A percentile compares a stretch with the other conserved stretches of the same genome.
These are phyloP conservation scores for Hansenula sp. DNA, from an alignment of 1,139 yeast species.

Conservation along the genomic window DNA sequence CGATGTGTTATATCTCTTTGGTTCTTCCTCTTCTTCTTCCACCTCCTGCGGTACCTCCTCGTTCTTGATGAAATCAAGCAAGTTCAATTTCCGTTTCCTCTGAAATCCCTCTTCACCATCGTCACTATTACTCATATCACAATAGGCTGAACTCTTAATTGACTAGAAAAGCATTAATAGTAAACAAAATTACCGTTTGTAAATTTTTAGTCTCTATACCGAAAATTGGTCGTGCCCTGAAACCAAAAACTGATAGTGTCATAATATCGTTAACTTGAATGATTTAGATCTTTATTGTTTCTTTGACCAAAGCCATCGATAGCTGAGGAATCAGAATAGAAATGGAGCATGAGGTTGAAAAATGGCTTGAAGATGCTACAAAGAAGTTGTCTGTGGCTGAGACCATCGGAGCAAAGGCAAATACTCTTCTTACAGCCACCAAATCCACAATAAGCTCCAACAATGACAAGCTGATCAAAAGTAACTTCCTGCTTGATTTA, in stretches of 20 bases:
- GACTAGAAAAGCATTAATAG: no score
- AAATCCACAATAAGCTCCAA: constrained; percentile 15
- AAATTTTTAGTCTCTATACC: no score
- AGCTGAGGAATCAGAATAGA: no score
- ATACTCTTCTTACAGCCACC: constrained; percentile 21
- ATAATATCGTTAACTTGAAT: no score
- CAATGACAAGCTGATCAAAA: constrained; percentile 24
- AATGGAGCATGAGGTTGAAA: constrained; percentile 13
- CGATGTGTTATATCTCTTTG: background rate
- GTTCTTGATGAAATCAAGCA: constrained; percentile 10
- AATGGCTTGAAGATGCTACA: constrained; percentile 31
- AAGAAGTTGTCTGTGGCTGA: constrained; percentile 30
- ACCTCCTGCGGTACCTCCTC: background rate
- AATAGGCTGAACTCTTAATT: no score
- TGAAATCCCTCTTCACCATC: background rate
- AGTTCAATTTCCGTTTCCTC: constrained; percentile 10
- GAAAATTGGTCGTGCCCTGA: no score
- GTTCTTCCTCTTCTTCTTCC: background rate
- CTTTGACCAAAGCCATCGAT: no score
- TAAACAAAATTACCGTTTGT: no score
- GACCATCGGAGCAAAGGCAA: constrained; percentile 31
- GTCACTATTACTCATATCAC: background rate
- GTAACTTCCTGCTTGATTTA: constrained; percentile 29
- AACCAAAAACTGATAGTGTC: no score
- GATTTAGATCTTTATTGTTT: no score